Conservation (phyloP, 139 green algal genomes). For the Chlorokybus atmophyticus region DNA sequence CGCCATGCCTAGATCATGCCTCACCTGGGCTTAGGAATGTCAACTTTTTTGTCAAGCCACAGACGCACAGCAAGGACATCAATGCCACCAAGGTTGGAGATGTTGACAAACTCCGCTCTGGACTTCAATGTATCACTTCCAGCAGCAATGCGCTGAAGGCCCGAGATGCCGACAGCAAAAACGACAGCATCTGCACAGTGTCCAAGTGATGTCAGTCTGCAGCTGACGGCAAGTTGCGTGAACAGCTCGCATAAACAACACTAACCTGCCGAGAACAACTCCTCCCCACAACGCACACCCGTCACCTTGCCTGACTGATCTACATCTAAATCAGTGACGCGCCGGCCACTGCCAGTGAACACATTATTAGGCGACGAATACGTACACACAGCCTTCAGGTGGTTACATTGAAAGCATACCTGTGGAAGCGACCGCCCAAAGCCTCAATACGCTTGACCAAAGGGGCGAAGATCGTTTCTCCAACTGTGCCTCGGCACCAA, state of each 20-base stretch:
- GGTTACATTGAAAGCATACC: no score
- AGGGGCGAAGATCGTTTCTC: constrained; percentile 20
- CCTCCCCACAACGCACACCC: constrained; percentile 11
- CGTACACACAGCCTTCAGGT: no score
- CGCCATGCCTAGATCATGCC: no score
- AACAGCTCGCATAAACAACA: no score
- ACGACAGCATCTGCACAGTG: constrained; percentile 30
- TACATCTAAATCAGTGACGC: constrained; percentile 11
- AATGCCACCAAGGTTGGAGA: constrained; percentile 9
- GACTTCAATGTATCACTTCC: constrained; percentile 5
- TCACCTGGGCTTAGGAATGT: no score
- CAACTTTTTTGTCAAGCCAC: constrained; percentile 28
- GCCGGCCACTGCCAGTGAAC: background rate
- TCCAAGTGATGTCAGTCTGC: no score
- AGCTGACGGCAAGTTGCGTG: no score
- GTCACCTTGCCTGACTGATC: constrained; percentile 11
- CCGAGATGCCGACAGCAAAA: constrained; percentile 29
- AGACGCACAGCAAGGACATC: constrained; percentile 31
- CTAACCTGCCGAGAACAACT: no score
- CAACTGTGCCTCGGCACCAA: constrained; percentile 26
- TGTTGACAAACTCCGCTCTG: constrained; percentile 10
- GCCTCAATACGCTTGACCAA: constrained; percentile 10
- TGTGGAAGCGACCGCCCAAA: constrained; percentile 11
- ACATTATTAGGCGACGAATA: no score
- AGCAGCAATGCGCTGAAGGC: constrained; percentile 19